phyloP scores from a whole-genome alignment of 2,329 filamentous ascomycete species.

The Rutstroemia sp. region DNA sequence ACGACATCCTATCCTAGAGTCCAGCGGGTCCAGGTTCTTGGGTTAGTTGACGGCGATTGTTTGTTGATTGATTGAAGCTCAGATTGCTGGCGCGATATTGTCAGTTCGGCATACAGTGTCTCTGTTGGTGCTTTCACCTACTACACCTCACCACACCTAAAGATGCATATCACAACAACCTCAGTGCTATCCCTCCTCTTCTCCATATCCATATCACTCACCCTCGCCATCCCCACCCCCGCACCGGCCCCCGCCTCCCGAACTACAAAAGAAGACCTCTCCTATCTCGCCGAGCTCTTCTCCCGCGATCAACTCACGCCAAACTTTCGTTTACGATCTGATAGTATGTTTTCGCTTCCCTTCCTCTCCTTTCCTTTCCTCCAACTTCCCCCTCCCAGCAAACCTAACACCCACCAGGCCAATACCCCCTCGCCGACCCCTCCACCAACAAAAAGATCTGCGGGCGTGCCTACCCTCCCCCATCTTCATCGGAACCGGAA shows the following conservation, averaged over 20 bases:
- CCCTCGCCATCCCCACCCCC: background rate
- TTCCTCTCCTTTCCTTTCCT: background rate
- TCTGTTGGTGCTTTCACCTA: too few species aligned
- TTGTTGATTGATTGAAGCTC: too few species aligned
- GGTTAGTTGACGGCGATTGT: too few species aligned
- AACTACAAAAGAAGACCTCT: background rate
- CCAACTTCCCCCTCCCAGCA: background rate
- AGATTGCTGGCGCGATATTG: too few species aligned
- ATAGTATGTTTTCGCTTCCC: background rate
- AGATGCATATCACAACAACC: slow-evolving; percentile 35
- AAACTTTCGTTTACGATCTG: background rate
- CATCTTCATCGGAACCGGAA: too few species aligned
- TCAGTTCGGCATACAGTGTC: too few species aligned
- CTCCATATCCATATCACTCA: background rate
- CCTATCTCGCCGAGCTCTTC: background rate
- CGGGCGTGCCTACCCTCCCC: background rate
- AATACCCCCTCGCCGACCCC: background rate
- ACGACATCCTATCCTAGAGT: too few species aligned
- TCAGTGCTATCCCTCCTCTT: background rate
- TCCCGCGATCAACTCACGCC: background rate
- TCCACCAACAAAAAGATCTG: background rate
- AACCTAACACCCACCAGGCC: background rate
- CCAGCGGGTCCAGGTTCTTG: too few species aligned
- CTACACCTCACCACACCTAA: background rate
- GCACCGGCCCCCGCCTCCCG: background rate